Evolutionary conservation across 2,329 filamentous ascomycete species (phyloP), one percentile per base, ranked within the genome.

Genomic region (Botrytis hyacinthi): DNA sequence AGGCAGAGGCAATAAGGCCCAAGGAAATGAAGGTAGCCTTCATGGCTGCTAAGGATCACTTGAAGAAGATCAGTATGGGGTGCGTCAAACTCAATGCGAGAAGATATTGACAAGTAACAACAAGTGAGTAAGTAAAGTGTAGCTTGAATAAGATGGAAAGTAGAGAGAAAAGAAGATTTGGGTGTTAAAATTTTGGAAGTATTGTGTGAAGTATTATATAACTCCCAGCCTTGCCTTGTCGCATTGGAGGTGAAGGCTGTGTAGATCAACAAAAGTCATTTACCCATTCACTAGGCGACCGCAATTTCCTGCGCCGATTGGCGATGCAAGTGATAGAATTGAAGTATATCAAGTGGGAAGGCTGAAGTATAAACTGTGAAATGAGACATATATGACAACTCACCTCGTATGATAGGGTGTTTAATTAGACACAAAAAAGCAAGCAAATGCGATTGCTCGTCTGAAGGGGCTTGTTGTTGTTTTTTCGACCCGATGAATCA

Each of bases 1-100:
- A 79, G 32, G 81, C 80, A 26, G 82, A 75, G 70, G 81, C 81
- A 71, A 80, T 81, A 73, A 84, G 77, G 76, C 75, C 79, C 10
- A 80, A 74, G 65, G 78, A 76, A 67, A 80, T 69, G 71, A 78
- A 65, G 51, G 74, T 59, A 69, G 73, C 57, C 75, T 78, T 81
- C 80, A 81, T 81, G 62, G 44, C 78, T 73, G 42, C 68, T 69
- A 67, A 75, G 73, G n/a, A 26, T 61, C 75, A 73, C 63, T 75
- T 42, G 14, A 70, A 48, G 37, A 57, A 65, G 44, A 32, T 73
- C 48, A 73, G 65, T 73, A 68, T 59, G 29, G 18, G 35, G 22
- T 32, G 54, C n/a, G 29, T 35, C 37, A 48, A 40, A 42, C 18
- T 32, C 51, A 70, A 62, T n/a, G 22, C 32, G 37, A 44, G 26